Conservation (phyloP, 176 grass and related monocot genomes). For the Areca catechu region DNA sequence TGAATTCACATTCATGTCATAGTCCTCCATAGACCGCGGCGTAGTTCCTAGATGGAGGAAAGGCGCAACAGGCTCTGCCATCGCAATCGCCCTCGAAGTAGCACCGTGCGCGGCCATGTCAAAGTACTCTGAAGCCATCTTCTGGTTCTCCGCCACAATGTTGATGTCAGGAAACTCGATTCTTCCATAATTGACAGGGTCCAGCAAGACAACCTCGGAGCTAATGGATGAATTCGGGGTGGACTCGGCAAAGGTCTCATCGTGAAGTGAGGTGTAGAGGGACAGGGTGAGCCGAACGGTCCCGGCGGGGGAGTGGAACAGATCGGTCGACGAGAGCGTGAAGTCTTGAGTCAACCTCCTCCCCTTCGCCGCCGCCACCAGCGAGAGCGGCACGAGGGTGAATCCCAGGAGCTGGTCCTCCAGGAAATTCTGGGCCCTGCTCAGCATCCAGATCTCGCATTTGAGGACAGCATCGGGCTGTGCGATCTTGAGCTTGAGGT, state of each 20-base stretch:
- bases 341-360: constrained; percentile 33
- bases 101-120: constrained; percentile 18
- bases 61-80: constrained; percentile 19
- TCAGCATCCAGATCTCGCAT: constrained; percentile 90
- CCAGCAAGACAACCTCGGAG: constrained; percentile 71
- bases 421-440: constrained; percentile 38
- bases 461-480: constrained; percentile 55
- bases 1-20: constrained; percentile 29
- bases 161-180: constrained; percentile 65
- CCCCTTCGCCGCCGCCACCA: constrained; percentile 24
- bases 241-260: neutral
- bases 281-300: constrained; percentile 54
- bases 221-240: constrained; percentile 35
- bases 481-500: constrained; percentile 12
- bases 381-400: constrained; percentile 62
- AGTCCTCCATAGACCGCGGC: constrained; percentile 10
- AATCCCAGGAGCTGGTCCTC: constrained; percentile 94
- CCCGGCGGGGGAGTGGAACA: constrained; percentile 65
- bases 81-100: no score
- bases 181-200: constrained; percentile 32
- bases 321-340: constrained; percentile 72
- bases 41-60: constrained; percentile 36
- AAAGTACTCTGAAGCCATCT: constrained; percentile 69
- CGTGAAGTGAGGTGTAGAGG: constrained; percentile 10
- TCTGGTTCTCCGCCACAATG: constrained; percentile 45